Percentiles rank a stretch among this genome's conserved stretches.
These are phyloP conservation scores for Megacollybia marginata DNA, from an alignment of 768 basidiomycete species.

Conservation along the genomic window DNA sequence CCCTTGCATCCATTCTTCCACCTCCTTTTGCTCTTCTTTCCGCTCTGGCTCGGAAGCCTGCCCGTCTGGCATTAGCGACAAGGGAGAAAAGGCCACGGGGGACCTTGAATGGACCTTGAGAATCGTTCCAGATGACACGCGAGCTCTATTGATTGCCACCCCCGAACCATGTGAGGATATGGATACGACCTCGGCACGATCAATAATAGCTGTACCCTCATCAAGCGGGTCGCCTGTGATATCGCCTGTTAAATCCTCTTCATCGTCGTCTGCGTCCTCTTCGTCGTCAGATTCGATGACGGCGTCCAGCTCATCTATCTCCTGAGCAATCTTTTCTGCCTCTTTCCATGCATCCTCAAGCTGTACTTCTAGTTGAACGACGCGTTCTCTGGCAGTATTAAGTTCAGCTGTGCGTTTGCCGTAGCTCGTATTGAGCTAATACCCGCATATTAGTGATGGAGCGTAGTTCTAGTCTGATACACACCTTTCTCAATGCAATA, in stretches of 20 bases:
- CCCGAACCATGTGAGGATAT: slow-evolving; percentile 19
- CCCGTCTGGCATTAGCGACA: not conserved
- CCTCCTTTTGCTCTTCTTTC: not conserved
- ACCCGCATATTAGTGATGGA: not conserved
- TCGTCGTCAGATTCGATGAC: slow-evolving; percentile 15
- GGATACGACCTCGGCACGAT: slow-evolving; percentile 37
- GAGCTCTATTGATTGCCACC: slow-evolving; percentile 10
- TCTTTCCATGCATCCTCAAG: slow-evolving; percentile 77
- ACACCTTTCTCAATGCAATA: slow-evolving; percentile 66
- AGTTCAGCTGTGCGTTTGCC: slow-evolving; percentile 58
- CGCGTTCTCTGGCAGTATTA: slow-evolving; percentile 33
- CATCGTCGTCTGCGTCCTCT: slow-evolving; percentile 21
- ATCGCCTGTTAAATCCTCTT: slow-evolving; percentile 5
- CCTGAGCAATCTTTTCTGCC: slow-evolving; percentile 64
- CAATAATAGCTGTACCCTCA: slow-evolving; percentile 23
- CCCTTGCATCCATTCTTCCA: not conserved
- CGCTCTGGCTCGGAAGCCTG: not conserved
- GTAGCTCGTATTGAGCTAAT: slow-evolving; percentile 62
- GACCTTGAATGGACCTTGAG: not conserved
- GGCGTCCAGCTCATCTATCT: slow-evolving; percentile 58
- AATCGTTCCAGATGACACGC: slow-evolving; percentile 1
- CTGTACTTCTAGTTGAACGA: slow-evolving; percentile 51
- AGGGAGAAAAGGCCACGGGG: not conserved
- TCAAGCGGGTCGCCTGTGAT: not conserved
- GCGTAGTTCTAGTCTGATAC: slow-evolving; percentile 4